Evolutionary conservation across 345 rosid species (phyloP).

Genomic region (Citropsis articulata): DNA sequence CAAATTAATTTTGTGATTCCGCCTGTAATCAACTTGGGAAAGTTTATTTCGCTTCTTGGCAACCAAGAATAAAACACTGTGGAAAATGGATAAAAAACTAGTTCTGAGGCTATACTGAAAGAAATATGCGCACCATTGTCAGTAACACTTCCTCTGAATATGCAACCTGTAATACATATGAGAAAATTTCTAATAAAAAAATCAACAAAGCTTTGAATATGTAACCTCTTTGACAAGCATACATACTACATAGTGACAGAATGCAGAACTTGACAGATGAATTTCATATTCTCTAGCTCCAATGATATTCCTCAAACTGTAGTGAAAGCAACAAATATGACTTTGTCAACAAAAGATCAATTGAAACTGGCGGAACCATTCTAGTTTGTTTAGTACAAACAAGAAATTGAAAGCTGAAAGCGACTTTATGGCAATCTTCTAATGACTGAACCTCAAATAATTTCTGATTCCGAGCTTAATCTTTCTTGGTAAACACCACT

Average conservation of each 20-base stretch:
- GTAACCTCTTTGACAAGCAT: not conserved
- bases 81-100: no score
- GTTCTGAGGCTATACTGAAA: not conserved
- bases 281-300: not conserved
- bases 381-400: not conserved
- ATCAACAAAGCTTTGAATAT: no score
- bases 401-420: not conserved
- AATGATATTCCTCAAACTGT: not conserved
- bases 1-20: no score
- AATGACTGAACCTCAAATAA: not conserved
- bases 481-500: no score
- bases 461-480: no score
- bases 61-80: no score
- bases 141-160: not conserved
- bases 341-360: not conserved
- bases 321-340: not conserved
- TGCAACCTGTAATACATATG: not conserved
- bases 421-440: not conserved
- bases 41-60: no score
- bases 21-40: not conserved
- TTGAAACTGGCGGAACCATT: not conserved
- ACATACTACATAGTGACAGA: no score
- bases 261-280: not conserved
- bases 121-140: not conserved
- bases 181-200: no score